Conservation (phyloP, 306 rosid genomes). For the Inga leiocalycina region DNA sequence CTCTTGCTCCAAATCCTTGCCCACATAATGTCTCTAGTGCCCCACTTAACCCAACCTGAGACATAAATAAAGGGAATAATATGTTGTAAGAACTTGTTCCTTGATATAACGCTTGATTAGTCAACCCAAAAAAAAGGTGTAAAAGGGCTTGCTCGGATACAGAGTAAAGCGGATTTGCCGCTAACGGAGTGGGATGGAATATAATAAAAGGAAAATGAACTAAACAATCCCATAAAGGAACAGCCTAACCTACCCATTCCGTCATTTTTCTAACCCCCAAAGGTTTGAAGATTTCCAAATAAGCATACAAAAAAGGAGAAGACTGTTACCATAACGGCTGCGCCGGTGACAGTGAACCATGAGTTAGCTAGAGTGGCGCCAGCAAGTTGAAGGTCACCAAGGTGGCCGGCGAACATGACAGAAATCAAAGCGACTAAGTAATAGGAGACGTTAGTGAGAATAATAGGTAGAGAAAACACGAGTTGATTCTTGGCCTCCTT, state of each 20-base stretch:
- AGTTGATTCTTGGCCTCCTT: not conserved
- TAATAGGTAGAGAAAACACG: not conserved
- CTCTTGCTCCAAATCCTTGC: slow-evolving; percentile 77
- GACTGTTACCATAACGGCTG: not conserved
- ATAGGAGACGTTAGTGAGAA: not conserved
- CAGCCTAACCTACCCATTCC: not conserved
- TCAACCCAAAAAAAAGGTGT: not conserved
- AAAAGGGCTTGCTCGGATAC: no score
- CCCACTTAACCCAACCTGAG: slow-evolving; percentile 81
- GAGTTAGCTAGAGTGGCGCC: not conserved
- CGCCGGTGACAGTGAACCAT: not conserved
- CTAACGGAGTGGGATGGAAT: no score
- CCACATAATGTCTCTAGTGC: slow-evolving; percentile 89
- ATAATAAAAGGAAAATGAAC: not conserved
- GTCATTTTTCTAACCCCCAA: not conserved
- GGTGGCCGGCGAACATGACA: slow-evolving; percentile 3
- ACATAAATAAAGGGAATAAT: slow-evolving; percentile 2
- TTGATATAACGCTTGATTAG: not conserved
- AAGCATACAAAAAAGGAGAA: not conserved
- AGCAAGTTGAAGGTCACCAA: not conserved
- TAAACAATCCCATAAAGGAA: not conserved
- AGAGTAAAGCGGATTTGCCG: no score
- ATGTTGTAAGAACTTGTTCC: not conserved
- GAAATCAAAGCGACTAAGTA: not conserved
- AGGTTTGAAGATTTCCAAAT: not conserved